phyloP scores from a whole-genome alignment of 2,329 filamentous ascomycete species.

The Pseudofabraea citricarpa region DNA sequence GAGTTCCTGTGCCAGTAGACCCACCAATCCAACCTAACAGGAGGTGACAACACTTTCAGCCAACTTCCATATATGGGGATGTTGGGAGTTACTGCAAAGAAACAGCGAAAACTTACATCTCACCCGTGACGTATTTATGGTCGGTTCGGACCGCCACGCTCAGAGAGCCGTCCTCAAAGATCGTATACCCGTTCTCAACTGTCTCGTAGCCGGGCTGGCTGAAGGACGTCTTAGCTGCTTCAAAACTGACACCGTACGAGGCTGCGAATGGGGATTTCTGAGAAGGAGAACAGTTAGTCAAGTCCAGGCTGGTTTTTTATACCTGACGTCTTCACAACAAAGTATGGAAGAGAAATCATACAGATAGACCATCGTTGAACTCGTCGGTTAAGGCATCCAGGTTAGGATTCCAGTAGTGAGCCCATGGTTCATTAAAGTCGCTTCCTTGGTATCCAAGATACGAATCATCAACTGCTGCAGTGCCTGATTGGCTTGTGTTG shows the following conservation, averaged over 20 bases:
- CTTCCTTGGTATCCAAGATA: neutral
- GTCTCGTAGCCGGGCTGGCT: neutral
- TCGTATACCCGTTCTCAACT: neutral
- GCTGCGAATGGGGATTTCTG: neutral
- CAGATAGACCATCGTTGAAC: neutral
- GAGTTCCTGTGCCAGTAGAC: constrained; percentile 1
- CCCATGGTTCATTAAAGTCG: neutral
- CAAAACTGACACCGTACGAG: neutral
- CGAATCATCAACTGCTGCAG: no score
- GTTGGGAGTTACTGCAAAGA: no score
- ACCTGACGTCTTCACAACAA: neutral
- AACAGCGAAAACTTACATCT: neutral
- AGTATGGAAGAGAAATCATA: neutral
- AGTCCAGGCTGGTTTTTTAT: neutral
- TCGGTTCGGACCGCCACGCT: neutral
- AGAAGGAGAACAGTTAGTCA: neutral
- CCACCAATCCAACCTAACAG: neutral
- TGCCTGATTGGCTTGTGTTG: no score
- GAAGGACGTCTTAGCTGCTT: neutral
- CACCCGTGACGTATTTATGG: neutral
- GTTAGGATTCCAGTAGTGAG: neutral
- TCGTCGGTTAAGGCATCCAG: neutral
- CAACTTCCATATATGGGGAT: neutral
- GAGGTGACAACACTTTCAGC: neutral
- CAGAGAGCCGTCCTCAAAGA: neutral